These are phyloP conservation scores for Aspergillus aculeatinus DNA, from an alignment of 2,329 filamentous ascomycete genomes.

Conservation along the genomic window DNA sequence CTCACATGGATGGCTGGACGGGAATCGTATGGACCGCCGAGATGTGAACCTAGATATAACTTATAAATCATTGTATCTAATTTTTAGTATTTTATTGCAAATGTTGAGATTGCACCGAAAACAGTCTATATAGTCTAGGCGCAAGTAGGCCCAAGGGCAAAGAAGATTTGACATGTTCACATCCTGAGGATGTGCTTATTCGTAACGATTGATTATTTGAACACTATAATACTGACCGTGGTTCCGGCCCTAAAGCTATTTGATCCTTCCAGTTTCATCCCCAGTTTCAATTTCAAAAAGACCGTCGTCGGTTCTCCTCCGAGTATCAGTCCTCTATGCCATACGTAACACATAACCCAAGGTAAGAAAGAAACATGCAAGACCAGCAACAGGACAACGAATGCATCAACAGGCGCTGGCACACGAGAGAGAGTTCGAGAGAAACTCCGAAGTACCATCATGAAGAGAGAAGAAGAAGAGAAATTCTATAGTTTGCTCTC, in stretches of 20 bases:
- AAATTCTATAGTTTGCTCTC: constrained; percentile 32
- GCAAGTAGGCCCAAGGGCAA: too few species aligned
- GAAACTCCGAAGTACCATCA: constrained; percentile 19
- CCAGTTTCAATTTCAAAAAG: constrained; percentile 11
- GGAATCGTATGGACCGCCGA: too few species aligned
- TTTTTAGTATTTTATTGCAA: too few species aligned
- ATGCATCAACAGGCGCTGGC: constrained; percentile 25
- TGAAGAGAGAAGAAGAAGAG: constrained; percentile 19
- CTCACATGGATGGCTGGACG: too few species aligned
- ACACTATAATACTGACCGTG: constrained; percentile 1
- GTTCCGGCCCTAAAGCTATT: neutral
- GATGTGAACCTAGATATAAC: too few species aligned
- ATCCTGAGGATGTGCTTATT: neutral
- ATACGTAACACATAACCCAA: constrained; percentile 31
- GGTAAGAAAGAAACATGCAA: constrained; percentile 25
- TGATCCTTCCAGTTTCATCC: constrained; percentile 6
- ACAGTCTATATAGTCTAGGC: too few species aligned
- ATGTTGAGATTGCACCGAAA: too few species aligned
- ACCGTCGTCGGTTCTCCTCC: constrained; percentile 21
- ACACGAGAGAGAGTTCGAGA: constrained; percentile 12
- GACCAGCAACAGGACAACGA: constrained; percentile 24
- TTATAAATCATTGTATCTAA: too few species aligned
- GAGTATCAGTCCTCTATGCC: constrained; percentile 24
- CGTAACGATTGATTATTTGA: constrained; percentile 5
- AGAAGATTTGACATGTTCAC: neutral